Base-by-base conservation (phyloP, 306 rosid species). In the Rubus idaeus region DNA sequence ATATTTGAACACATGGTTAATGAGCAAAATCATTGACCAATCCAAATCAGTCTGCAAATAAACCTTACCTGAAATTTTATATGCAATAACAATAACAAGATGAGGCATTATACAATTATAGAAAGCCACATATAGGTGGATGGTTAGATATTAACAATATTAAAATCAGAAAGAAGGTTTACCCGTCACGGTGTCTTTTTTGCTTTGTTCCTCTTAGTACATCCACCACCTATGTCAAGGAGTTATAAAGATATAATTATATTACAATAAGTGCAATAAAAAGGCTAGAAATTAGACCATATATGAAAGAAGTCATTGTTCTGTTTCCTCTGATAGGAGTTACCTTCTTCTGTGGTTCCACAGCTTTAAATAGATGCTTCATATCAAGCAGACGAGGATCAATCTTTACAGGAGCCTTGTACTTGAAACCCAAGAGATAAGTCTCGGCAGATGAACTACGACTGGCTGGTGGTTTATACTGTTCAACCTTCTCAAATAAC, bases 181-280 rank as follows among this genome's bases (percentile, higher is more conserved):
- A 95, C 97, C 99, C 99, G 5, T 90, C 97, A 63, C 99, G 97
- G 56, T 90, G 91, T 78, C 99, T 89, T 86, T 90, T 90, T 87
- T 92, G 99, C 85, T 92, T 92, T 79, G 87, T 84, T 42, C 86
- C 84, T 85, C 97, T 82, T 42, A 95, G 97, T 46, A 92, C 97
- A 86, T 95, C 99, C 75, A 90, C 88, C 79, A 88, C 96, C 99
- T 95, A 83, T 63, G 70, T 77, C 14, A 26, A 71, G 67, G 35
- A 80, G 71, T 71, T 65, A 70, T 40, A 20, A 75, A 40, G 68
- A 78, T 70, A 60, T 14, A 57, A 47, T 30, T 2, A 12, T 55
- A 77, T 62, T 23, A 47, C 9, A 66, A 74, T n/a, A 44, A 64
- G 44, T 8, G 9, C 1, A 62, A 9, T 16, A 37, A 74, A 2